These are phyloP conservation scores for Suhomyces anneliseae DNA, from an alignment of 1,139 yeast species.

Conservation along the genomic window DNA sequence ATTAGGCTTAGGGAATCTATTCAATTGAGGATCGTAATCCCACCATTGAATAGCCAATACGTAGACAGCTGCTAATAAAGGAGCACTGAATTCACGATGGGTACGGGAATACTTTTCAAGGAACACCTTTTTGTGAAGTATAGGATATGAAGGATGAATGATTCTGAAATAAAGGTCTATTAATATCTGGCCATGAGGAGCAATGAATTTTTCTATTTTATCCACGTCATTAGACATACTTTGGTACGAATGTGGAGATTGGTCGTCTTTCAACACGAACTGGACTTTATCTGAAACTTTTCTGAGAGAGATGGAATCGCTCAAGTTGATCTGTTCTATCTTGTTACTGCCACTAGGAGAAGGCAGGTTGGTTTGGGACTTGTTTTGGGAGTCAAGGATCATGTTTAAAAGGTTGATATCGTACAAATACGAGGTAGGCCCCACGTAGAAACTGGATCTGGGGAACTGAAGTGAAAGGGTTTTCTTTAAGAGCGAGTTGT, in stretches of 20 bases:
- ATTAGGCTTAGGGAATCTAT: slow-evolving; percentile 65
- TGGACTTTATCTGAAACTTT: slow-evolving; percentile 67
- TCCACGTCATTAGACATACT: slow-evolving; percentile 69
- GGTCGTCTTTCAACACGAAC: slow-evolving; percentile 71
- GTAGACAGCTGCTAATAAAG: slow-evolving; percentile 73
- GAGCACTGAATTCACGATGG: slow-evolving; percentile 76
- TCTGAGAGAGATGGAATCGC: slow-evolving; percentile 56
- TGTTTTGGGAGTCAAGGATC: slow-evolving; percentile 46
- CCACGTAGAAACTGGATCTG: slow-evolving; percentile 72
- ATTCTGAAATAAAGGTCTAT: slow-evolving; percentile 71
- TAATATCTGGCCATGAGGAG: slow-evolving; percentile 74
- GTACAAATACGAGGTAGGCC: slow-evolving; percentile 66
- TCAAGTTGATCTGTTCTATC: slow-evolving; percentile 66
- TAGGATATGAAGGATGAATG: slow-evolving; percentile 80
- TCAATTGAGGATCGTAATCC: slow-evolving; percentile 74
- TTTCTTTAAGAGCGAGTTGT: slow-evolving; percentile 44
- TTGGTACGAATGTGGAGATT: slow-evolving; percentile 60
- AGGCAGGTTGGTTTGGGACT: slow-evolving; percentile 3
- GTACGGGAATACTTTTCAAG: slow-evolving; percentile 75
- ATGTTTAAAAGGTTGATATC: slow-evolving; percentile 58
- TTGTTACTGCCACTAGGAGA: slow-evolving; percentile 21
- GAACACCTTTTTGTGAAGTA: slow-evolving; percentile 73
- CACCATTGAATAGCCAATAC: slow-evolving; percentile 79
- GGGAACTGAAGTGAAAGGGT: slow-evolving; percentile 63
- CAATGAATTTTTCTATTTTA: slow-evolving; percentile 66